Base-by-base conservation (phyloP, 2,329 filamentous ascomycete species). In the Trichoderma polysporum region DNA sequence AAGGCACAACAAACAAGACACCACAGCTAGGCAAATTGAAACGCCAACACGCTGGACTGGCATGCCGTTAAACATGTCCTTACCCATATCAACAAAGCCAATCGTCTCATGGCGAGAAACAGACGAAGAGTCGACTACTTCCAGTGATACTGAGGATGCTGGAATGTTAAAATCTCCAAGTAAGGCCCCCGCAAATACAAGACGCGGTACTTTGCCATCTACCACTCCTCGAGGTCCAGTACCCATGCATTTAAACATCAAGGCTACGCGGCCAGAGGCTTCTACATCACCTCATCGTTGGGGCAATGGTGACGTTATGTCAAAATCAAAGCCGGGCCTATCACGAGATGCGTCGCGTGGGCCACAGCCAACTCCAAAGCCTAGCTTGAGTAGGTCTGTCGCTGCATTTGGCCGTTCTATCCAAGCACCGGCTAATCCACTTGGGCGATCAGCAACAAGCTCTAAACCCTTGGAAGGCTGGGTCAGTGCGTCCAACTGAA, bases 11-110 rank as follows among this genome's bases (percentile, higher is more conserved):
- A 66, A 65, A 9, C 70, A 68, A 19, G 72, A 73, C 41, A 69
- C 71, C 37, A 54, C 69, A 1, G 65, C 67, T 22, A 73, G 69
- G 53, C 66, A 72, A 7, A 65, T 79, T 15, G 78, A 79, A 56
- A 84, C 82, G 8, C 82, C 82, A 2, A 84, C 81, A n/a, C 80
- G 80, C 58, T 80, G 81, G 77, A 82, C 80, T 2, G 79, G 83
- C 3, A 74, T 79, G 59, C 74, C 79, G 7, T 74, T 79, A 33
- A 76, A 79, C 5, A 76, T 80, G 68, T 73, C 76, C 7, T 78
- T 76, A 33, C 71, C 73, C 2, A 45, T 75, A 25, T 68, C 72
- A 10, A 63, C 73, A 25, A 73, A 72, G 29, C 71, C 71, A 15
- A 78, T 78, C 71, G 72, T 74, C 17, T 69, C 76, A 15, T 69